These are phyloP conservation scores for Dactylellina drechsleri DNA, from an alignment of 2,329 filamentous ascomycete genomes.

Conservation along the genomic window DNA sequence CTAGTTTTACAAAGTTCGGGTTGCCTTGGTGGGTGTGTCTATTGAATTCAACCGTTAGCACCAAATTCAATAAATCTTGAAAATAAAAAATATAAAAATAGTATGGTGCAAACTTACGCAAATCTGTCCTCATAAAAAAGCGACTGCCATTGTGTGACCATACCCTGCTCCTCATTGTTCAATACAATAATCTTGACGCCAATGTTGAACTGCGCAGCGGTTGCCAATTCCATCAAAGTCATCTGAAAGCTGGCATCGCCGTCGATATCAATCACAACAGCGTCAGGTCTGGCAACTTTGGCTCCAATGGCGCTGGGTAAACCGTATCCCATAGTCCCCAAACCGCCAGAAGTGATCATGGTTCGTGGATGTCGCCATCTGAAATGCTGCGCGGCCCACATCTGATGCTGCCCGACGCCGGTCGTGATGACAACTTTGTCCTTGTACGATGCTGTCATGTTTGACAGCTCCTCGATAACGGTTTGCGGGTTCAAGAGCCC, in stretches of 20 bases:
- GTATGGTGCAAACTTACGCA: conserved; percentile 60
- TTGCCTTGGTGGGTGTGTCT: conserved; percentile 90
- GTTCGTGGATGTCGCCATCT: conserved; percentile 89
- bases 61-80: neutral
- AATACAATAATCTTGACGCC: conserved; percentile 93
- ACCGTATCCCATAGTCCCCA: conserved; percentile 96
- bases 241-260: conserved; percentile 99
- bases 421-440: conserved; percentile 87
- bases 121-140: conserved; percentile 96
- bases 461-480: conserved; percentile 87
- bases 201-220: conserved; percentile 94
- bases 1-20: conserved; percentile 93
- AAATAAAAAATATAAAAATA: neutral
- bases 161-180: conserved; percentile 98
- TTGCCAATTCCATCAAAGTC: conserved; percentile 94
- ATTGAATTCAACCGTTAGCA: neutral
- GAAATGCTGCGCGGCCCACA: conserved; percentile 98
- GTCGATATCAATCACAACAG: conserved; percentile 93
- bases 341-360: conserved; percentile 95
- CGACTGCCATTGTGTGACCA: conserved; percentile 99
- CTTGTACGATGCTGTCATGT: conserved; percentile 82
- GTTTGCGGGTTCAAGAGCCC: conserved; percentile 94
- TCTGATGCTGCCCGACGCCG: conserved; percentile 97
- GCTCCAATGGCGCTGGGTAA: conserved; percentile 94
- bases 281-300: conserved; percentile 83